These are phyloP conservation scores for Pseudozyma pruni DNA, from an alignment of 1,284 basidiomycete genomes.

Conservation along the genomic window DNA sequence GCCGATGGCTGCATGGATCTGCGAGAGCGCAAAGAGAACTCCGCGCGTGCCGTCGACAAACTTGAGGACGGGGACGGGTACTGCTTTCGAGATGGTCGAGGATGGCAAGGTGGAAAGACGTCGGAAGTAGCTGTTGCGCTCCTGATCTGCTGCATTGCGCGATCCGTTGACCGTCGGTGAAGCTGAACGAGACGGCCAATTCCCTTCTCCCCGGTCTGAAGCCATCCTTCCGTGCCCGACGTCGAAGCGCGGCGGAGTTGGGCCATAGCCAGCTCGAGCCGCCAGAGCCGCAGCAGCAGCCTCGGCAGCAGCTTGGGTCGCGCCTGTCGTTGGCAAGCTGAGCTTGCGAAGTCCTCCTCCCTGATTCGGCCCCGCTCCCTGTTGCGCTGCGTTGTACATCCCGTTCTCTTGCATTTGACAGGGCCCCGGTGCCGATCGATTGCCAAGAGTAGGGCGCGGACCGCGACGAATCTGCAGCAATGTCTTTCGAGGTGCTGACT, in stretches of 20 bases:
- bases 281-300: slow-evolving; percentile 54
- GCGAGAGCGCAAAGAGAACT: slow-evolving; percentile 89
- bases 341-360: slow-evolving; percentile 56
- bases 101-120: slow-evolving; percentile 80
- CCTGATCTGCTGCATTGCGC: slow-evolving; percentile 72
- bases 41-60: slow-evolving; percentile 89
- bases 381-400: slow-evolving; percentile 2
- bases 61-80: slow-evolving; percentile 79
- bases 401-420: slow-evolving; percentile 13
- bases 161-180: slow-evolving; percentile 70
- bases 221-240: slow-evolving; percentile 38
- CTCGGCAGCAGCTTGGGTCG: slow-evolving; percentile 59
- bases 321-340: slow-evolving; percentile 56
- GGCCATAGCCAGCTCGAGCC: slow-evolving; percentile 33
- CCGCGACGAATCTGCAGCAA: slow-evolving; percentile 23
- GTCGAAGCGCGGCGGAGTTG: slow-evolving; percentile 39
- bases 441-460: slow-evolving; percentile 21
- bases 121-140: slow-evolving; percentile 88
- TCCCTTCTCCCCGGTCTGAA: slow-evolving; percentile 24
- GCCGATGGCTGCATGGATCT: slow-evolving; percentile 88
- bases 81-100: slow-evolving; percentile 76
- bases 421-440: slow-evolving; percentile 1
- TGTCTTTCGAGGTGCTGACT: slow-evolving; percentile 7
- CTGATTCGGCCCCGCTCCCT: slow-evolving; percentile 4
- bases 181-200: slow-evolving; percentile 32